Percentiles rank a stretch among this genome's conserved stretches.
These are phyloP conservation scores for Pestalotiopsis fici DNA, from an alignment of 2,329 filamentous ascomycete species.

Conservation along the genomic window DNA sequence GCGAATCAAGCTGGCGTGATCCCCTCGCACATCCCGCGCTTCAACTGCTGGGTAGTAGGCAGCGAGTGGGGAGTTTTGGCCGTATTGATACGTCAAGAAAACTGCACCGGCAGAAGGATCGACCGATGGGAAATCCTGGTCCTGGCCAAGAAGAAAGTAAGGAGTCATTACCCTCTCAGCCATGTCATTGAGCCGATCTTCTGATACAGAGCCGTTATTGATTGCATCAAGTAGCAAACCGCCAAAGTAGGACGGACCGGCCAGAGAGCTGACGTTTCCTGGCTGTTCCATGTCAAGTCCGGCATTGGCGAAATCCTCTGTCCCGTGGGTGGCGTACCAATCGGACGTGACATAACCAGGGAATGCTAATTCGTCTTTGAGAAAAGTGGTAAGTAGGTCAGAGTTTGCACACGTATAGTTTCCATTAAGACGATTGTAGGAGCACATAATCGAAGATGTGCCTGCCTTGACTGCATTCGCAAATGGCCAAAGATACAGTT, in stretches of 20 bases:
- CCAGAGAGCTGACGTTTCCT: conserved; percentile 55
- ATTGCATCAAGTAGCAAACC: conserved; percentile 46
- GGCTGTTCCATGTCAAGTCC: conserved; percentile 57
- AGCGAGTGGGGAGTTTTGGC: conserved; percentile 59
- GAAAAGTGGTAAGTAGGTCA: conserved; percentile 46
- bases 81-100: conserved; percentile 80
- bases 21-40: conserved; percentile 76
- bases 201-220: conserved; percentile 45
- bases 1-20: conserved; percentile 74
- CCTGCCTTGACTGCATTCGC: conserved; percentile 34
- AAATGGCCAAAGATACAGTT: conserved; percentile 62
- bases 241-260: conserved; percentile 75
- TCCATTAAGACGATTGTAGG: conserved; percentile 46
- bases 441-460: conserved; percentile 41
- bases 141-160: conserved; percentile 65
- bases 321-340: conserved; percentile 42
- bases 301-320: conserved; percentile 41
- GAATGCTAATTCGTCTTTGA: conserved; percentile 46
- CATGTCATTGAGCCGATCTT: conserved; percentile 49
- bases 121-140: conserved; percentile 50
- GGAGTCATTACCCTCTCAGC: conserved; percentile 77
- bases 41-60: conserved; percentile 64
- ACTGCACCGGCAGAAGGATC: conserved; percentile 46
- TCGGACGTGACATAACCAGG: conserved; percentile 40
- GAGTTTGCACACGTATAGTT: conserved; percentile 52